Percentiles rank a stretch among this genome's conserved stretches.
These are phyloP conservation scores for Neurospora sp. DNA, from an alignment of 495 filamentous ascomycete species.

Conservation along the genomic window DNA sequence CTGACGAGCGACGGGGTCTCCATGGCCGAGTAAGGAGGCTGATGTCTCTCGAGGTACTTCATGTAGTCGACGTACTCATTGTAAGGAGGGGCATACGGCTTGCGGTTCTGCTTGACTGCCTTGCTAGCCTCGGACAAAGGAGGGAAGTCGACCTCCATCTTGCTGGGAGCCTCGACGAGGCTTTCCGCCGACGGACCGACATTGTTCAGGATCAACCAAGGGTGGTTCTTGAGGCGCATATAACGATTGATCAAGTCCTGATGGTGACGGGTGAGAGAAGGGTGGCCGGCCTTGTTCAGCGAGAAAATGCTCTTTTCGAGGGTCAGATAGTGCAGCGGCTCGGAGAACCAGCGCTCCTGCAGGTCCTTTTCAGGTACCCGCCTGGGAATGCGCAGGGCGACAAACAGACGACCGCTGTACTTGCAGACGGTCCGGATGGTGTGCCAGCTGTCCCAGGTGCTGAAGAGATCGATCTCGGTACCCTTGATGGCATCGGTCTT, in stretches of 20 bases:
- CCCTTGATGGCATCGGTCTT: background rate
- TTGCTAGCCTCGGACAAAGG: slow-evolving; percentile 52
- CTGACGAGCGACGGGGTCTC: slow-evolving; percentile 31
- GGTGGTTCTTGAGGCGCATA: slow-evolving; percentile 70
- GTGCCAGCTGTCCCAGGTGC: slow-evolving; percentile 91
- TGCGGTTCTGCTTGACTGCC: slow-evolving; percentile 24
- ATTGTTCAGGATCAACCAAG: slow-evolving; percentile 74
- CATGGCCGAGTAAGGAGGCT: slow-evolving; percentile 49
- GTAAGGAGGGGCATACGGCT: slow-evolving; percentile 14
- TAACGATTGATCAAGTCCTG: slow-evolving; percentile 70
- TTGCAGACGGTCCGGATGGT: slow-evolving; percentile 75
- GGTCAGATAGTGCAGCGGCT: slow-evolving; percentile 74
- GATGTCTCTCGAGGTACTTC: slow-evolving; percentile 70
- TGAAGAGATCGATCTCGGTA: slow-evolving; percentile 52
- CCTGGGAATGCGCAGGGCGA: slow-evolving; percentile 75
- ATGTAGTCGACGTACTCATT: slow-evolving; percentile 68
- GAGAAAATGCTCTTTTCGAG: slow-evolving; percentile 60
- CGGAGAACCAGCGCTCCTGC: slow-evolving; percentile 87
- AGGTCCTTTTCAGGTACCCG: slow-evolving; percentile 62
- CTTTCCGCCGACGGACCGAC: slow-evolving; percentile 55
- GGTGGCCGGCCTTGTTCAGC: slow-evolving; percentile 68
- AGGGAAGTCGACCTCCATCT: slow-evolving; percentile 42
- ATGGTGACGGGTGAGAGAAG: slow-evolving; percentile 70
- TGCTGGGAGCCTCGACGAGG: slow-evolving; percentile 34
- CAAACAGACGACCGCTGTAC: slow-evolving; percentile 69